Conservation (phyloP, 805 yeast genomes). For the Saccharomycopsis sp. region DNA sequence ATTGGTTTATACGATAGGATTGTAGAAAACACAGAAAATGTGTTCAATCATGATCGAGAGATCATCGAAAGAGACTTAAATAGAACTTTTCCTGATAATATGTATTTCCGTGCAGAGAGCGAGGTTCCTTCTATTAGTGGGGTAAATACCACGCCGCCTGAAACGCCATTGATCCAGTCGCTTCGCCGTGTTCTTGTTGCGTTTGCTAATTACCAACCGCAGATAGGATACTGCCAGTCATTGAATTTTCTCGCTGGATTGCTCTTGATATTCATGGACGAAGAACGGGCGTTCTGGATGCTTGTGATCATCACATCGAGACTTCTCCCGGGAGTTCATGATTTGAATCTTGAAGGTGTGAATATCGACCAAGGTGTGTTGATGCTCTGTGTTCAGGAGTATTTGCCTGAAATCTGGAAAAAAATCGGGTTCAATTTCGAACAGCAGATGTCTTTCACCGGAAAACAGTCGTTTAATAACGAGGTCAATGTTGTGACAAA, state of each 20-base stretch:
- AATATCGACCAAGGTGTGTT: slow-evolving; percentile 92
- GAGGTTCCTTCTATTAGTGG: slow-evolving; percentile 8
- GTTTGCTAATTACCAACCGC: slow-evolving; percentile 79
- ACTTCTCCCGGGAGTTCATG: slow-evolving; percentile 87
- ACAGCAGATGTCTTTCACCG: not conserved
- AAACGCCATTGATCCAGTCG: slow-evolving; percentile 60
- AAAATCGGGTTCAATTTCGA: slow-evolving; percentile 30
- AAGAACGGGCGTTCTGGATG: slow-evolving; percentile 94
- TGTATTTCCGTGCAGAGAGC: slow-evolving; percentile 49
- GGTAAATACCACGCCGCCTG: slow-evolving; percentile 28
- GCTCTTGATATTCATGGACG: slow-evolving; percentile 76
- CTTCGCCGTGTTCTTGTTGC: slow-evolving; percentile 77
- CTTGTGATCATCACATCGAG: slow-evolving; percentile 80
- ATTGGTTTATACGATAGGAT: slow-evolving; percentile 68
- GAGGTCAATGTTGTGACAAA: slow-evolving; percentile 52
- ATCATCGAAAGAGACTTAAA: slow-evolving; percentile 90
- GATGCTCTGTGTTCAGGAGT: slow-evolving; percentile 78
- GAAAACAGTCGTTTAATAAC: slow-evolving; percentile 20
- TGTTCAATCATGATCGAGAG: slow-evolving; percentile 72
- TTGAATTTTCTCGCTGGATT: slow-evolving; percentile 89
- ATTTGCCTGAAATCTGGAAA: slow-evolving; percentile 76
- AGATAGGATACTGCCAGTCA: slow-evolving; percentile 94
- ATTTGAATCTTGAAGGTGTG: slow-evolving; percentile 85
- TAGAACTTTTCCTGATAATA: slow-evolving; percentile 92
- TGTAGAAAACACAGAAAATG: slow-evolving; percentile 47